Percentiles rank a stretch among this genome's conserved stretches.
These are phyloP conservation scores for Hyparrhenia diplandra DNA, from an alignment of 176 grass and related monocot genomes.

Conservation along the genomic window DNA sequence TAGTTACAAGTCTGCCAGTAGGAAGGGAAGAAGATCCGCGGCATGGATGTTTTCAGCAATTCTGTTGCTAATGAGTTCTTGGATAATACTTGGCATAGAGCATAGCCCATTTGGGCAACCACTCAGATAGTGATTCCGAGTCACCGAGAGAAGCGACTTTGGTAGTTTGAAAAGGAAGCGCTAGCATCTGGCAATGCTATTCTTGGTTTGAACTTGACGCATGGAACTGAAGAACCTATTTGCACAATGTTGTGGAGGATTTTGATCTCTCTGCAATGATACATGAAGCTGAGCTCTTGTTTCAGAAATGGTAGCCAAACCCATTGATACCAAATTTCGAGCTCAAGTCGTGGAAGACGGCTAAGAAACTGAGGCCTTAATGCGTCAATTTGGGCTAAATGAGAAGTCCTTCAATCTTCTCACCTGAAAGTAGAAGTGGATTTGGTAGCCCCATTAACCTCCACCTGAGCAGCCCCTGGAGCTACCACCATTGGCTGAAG, in stretches of 20 bases:
- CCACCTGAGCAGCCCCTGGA: slow-evolving; percentile 52
- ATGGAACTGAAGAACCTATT: slow-evolving; percentile 28
- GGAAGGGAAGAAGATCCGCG: slow-evolving; percentile 48
- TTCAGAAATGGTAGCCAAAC: slow-evolving; percentile 47
- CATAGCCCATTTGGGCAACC: slow-evolving; percentile 62
- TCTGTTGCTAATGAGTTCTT: slow-evolving; percentile 82
- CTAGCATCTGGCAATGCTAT: slow-evolving; percentile 56
- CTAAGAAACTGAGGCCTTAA: slow-evolving; percentile 89
- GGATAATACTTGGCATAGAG: slow-evolving; percentile 78
- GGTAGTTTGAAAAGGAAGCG: slow-evolving; percentile 90
- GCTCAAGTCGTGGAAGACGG: slow-evolving; percentile 81
- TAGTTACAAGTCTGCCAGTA: slow-evolving; percentile 35
- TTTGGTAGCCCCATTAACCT: slow-evolving; percentile 83
- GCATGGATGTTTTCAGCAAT: slow-evolving; percentile 65
- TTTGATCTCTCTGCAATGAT: slow-evolving; percentile 72
- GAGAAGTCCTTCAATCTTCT: slow-evolving; percentile 72
- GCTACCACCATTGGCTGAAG: slow-evolving; percentile 60
- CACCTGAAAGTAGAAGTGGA: slow-evolving; percentile 49
- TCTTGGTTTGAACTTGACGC: slow-evolving; percentile 59
- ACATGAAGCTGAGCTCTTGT: slow-evolving; percentile 63
- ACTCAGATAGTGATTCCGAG: slow-evolving; percentile 57
- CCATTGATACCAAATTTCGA: slow-evolving; percentile 37
- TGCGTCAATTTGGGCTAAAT: slow-evolving; percentile 76
- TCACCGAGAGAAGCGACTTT: slow-evolving; percentile 83
- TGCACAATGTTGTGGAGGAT: slow-evolving; percentile 37